Conservation (phyloP, 768 basidiomycete species). For the Termitomyces sp. region DNA sequence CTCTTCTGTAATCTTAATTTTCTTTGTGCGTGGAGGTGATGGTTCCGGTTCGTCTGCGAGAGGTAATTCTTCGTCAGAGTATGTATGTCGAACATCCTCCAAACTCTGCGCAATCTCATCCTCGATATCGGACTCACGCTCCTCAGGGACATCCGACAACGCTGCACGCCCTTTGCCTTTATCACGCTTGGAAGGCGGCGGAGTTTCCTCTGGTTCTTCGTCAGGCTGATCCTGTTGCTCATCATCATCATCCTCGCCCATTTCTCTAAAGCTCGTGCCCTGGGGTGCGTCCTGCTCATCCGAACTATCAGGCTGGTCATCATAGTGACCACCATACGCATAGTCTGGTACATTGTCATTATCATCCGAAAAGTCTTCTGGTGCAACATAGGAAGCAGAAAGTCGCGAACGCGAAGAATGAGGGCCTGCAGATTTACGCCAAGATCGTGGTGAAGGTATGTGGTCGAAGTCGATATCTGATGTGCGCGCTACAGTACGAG, state of each 20-base stretch:
- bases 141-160: slow-evolving; percentile 30
- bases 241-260: slow-evolving; percentile 36
- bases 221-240: slow-evolving; percentile 33
- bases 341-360: slow-evolving; percentile 19
- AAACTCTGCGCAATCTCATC: slow-evolving; percentile 37
- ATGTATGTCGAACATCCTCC: slow-evolving; percentile 27
- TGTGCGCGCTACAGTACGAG: slow-evolving; percentile 43
- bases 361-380: slow-evolving; percentile 23
- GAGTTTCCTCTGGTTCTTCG: slow-evolving; percentile 23
- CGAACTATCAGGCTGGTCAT: slow-evolving; percentile 17
- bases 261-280: slow-evolving; percentile 39
- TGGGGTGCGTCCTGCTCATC: slow-evolving; percentile 20
- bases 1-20: slow-evolving; percentile 21
- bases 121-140: slow-evolving; percentile 37
- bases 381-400: slow-evolving; percentile 28
- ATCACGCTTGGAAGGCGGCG: slow-evolving; percentile 11
- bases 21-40: slow-evolving; percentile 28
- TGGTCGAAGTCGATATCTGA: slow-evolving; percentile 58
- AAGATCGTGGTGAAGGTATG: slow-evolving; percentile 51
- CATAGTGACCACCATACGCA: slow-evolving; percentile 23
- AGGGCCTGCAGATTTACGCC: slow-evolving; percentile 28
- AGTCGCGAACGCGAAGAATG: slow-evolving; percentile 37
- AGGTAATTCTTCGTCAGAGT: slow-evolving; percentile 24
- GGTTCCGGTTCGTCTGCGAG: slow-evolving; percentile 24
- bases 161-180: slow-evolving; percentile 14